Evolutionary conservation across 1,139 yeast species (phyloP).

Genomic region (Arxiozyma telluris): DNA sequence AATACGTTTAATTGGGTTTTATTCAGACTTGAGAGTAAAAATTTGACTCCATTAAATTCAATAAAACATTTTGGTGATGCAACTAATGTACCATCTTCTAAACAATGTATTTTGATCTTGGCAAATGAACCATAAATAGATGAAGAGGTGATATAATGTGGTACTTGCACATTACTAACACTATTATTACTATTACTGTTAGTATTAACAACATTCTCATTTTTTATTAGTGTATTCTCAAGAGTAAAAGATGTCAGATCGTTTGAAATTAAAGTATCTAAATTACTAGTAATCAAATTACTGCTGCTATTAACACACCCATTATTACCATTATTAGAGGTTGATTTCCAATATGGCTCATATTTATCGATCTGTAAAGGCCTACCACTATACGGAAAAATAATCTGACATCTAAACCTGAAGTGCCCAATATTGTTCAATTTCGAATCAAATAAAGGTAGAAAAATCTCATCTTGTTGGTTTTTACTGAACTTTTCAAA

Average conservation of each 20-base stretch:
- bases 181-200: constrained; percentile 5
- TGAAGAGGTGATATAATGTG: constrained; percentile 78
- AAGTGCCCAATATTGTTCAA: constrained; percentile 77
- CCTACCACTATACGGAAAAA: constrained; percentile 77
- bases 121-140: constrained; percentile 78
- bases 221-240: not conserved
- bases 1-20: constrained; percentile 29
- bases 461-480: constrained; percentile 37
- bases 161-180: constrained; percentile 8
- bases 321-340: constrained; percentile 35
- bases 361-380: constrained; percentile 85
- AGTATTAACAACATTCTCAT: constrained; percentile 12
- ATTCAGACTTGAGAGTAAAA: constrained; percentile 42
- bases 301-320: not conserved
- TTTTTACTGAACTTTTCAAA: constrained; percentile 35
- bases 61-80: constrained; percentile 68
- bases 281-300: not conserved
- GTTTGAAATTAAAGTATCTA: constrained; percentile 4
- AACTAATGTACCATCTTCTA: constrained; percentile 79
- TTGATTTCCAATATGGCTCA: constrained; percentile 95
- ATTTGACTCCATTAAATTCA: constrained; percentile 43
- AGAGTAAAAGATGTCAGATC: not conserved
- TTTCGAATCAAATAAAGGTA: constrained; percentile 78
- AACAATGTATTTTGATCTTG: constrained; percentile 57
- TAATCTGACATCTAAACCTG: constrained; percentile 68